Base-by-base conservation (phyloP, 2,329 filamentous ascomycete genomes). In the Chaetomium globosum region DNA sequence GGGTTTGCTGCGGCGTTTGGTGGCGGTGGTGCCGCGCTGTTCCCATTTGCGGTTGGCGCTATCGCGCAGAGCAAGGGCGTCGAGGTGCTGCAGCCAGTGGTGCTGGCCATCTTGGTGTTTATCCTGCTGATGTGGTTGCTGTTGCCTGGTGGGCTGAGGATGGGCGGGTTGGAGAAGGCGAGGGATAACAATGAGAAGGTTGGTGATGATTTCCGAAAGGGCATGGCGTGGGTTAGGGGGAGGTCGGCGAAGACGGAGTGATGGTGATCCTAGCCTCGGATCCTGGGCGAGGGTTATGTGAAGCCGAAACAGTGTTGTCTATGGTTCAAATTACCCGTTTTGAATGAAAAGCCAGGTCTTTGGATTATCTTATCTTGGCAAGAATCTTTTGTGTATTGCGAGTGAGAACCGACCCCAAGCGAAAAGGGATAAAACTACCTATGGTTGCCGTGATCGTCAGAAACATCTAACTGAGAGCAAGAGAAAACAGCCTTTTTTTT, bases 1-100 rank as follows among this genome's bases (percentile, higher is more conserved):
- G 91, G 92, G 0, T 94, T 96, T 71, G 89, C 89, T 0, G 87
- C 90, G 0, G 91, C 91, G 0, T 87, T 94, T 74, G 92, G 92
- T 2, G 89, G 90, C 0, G 84, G 83, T 2, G 92, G 92, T 0
- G 90, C 88, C 0, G 88, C 90, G 1, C 72, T 88, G 19, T 75
- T 91, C 76, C 81, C 89, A 54, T 80, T 92, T 81, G 83, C 84
- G 0, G 85, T 91, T 0, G 89, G 89, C 3, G 88, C 87, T 2
- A 87, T 91, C 72, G 87, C 89, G 2, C 79, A 85, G 68, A 79
- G 75, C 52, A 82, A 79, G 64, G 85, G 86, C 0, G 85, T 88
- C 0, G 73, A 79, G 65, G 83, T 85, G 2, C 73, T 88, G 67
- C 85, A 87, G 72, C 84, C 85, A 3, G 79, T 87, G 21, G 76